Conservation (phyloP, 768 basidiomycete genomes). For the Amanita polypyramis region DNA sequence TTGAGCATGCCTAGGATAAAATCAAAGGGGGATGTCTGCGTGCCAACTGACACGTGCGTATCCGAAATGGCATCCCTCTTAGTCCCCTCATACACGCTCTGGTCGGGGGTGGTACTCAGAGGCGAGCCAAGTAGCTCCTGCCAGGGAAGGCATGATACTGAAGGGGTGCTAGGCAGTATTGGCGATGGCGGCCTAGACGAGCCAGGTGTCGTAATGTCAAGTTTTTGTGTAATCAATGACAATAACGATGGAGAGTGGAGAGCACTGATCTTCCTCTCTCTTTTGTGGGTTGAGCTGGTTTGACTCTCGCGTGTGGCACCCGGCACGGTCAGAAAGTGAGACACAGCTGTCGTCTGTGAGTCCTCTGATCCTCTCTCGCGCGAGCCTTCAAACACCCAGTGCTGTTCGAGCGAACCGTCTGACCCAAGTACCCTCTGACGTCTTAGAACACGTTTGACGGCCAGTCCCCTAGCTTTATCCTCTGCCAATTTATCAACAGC, state of each 20-base stretch:
- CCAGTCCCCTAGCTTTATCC: conserved; percentile 27
- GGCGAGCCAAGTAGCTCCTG: neutral
- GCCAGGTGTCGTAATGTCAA: neutral
- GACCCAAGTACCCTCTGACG: conserved; percentile 5
- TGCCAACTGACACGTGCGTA: conserved; percentile 7
- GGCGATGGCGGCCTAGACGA: neutral
- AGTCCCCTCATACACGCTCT: neutral
- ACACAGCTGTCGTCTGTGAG: conserved; percentile 47
- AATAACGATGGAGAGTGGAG: conserved; percentile 7
- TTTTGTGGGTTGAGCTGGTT: conserved; percentile 9
- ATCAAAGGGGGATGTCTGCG: conserved; percentile 20
- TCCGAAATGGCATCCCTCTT: conserved; percentile 5
- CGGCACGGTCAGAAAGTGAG: conserved; percentile 3
- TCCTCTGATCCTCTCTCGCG: conserved; percentile 55
- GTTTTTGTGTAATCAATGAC: conserved; percentile 1
- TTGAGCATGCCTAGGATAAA: neutral
- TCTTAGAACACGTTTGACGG: conserved; percentile 19
- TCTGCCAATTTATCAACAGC: conserved; percentile 32
- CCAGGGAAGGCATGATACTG: neutral
- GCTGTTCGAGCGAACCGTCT: neutral
- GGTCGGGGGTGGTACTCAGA: neutral
- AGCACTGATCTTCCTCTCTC: neutral
- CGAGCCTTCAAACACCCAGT: conserved; percentile 14
- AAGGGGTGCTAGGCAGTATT: neutral
- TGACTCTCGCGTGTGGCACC: conserved; percentile 4